These are phyloP conservation scores for Colletotrichum spinosum DNA, from an alignment of 2,329 filamentous ascomycete species.

Conservation along the genomic window DNA sequence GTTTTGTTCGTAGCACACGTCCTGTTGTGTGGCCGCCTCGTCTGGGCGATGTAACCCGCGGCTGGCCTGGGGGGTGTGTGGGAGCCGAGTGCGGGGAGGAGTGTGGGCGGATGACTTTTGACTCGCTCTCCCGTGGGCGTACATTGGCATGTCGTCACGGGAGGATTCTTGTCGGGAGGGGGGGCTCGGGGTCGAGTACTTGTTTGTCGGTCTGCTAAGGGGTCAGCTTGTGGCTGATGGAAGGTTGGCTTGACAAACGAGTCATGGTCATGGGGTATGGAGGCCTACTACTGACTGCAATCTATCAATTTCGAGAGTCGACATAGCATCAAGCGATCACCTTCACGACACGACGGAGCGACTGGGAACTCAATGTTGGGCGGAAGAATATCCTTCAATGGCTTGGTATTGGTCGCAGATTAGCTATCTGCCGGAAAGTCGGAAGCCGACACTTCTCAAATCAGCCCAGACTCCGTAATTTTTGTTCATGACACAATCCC, in stretches of 20 bases:
- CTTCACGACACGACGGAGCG: neutral
- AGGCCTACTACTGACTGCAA: too few relatives aligned
- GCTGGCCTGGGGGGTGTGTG: neutral
- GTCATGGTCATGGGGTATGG: too few relatives aligned
- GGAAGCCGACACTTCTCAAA: conserved; percentile 39
- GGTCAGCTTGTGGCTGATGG: neutral
- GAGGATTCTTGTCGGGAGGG: too few relatives aligned
- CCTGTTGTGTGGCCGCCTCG: neutral
- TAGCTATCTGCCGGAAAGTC: conserved; percentile 39
- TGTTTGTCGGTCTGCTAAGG: neutral
- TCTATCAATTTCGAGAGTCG: too few relatives aligned
- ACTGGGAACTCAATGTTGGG: conserved; percentile 31
- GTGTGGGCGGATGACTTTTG: neutral
- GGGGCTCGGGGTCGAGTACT: neutral
- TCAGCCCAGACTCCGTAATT: conserved; percentile 40
- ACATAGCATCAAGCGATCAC: neutral
- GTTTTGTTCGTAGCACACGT: neutral
- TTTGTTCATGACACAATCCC: conserved; percentile 39
- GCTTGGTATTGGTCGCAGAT: conserved; percentile 39
- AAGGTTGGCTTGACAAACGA: too few relatives aligned
- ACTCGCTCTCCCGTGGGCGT: neutral
- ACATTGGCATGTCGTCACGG: too few relatives aligned
- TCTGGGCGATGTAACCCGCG: neutral
- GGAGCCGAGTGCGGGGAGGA: neutral
- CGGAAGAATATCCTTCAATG: conserved; percentile 39